Conservation (phyloP, 1,139 yeast species). For the Debaryomyces fabryi region DNA sequence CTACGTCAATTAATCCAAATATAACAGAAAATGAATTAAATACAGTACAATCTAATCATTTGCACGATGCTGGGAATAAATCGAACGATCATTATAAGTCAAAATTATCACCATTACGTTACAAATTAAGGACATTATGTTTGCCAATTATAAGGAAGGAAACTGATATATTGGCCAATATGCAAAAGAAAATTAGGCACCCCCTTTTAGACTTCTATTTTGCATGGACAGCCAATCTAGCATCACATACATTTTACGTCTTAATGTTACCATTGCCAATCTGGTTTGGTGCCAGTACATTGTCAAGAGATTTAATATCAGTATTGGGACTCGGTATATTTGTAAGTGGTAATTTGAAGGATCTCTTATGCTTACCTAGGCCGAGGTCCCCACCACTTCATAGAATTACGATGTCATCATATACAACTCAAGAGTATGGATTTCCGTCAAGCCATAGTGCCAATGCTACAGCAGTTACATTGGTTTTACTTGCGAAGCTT, state of each 20-base stretch:
- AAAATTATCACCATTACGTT: slow-evolving; percentile 62
- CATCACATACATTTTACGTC: slow-evolving; percentile 92
- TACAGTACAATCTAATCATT: slow-evolving; percentile 1
- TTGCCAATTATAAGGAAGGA: slow-evolving; percentile 68
- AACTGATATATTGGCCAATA: slow-evolving; percentile 57
- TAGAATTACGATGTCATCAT: slow-evolving; percentile 84
- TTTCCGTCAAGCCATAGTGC: slow-evolving; percentile 94
- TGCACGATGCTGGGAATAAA: slow-evolving; percentile 71
- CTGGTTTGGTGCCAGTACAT: slow-evolving; percentile 73
- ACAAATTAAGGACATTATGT: slow-evolving; percentile 54
- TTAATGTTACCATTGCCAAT: slow-evolving; percentile 81
- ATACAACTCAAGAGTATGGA: slow-evolving; percentile 92
- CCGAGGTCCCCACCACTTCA: slow-evolving; percentile 92
- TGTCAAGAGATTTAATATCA: slow-evolving; percentile 72
- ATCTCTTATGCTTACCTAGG: slow-evolving; percentile 84
- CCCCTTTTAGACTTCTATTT: slow-evolving; percentile 72
- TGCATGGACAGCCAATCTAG: slow-evolving; percentile 87
- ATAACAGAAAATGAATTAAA: slow-evolving; percentile 6
- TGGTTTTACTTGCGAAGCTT: slow-evolving; percentile 43
- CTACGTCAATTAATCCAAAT: neutral
- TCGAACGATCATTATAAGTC: slow-evolving; percentile 65
- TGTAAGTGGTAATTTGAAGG: slow-evolving; percentile 76
- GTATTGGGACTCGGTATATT: slow-evolving; percentile 86
- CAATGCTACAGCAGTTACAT: slow-evolving; percentile 81
- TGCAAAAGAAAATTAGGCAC: slow-evolving; percentile 58